These are phyloP conservation scores for Nitzschia sp. DNA, from an alignment of 108 stramenopile species.

Conservation along the genomic window DNA sequence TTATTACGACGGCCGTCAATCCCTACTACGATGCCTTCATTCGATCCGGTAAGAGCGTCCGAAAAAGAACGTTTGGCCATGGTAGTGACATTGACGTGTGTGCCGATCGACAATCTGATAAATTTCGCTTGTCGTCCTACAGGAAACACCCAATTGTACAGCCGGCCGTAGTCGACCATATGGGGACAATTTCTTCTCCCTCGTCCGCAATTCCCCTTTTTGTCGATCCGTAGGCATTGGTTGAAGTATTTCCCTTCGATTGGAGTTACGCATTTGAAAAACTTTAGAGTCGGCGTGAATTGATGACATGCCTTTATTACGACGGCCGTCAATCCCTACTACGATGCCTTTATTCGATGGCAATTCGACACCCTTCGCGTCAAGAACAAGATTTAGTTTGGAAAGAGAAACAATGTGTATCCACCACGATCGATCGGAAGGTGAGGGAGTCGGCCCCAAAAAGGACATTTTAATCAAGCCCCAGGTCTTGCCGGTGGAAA, in stretches of 20 bases:
- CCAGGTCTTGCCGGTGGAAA: slow-evolving; percentile 83
- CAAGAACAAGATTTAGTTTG: slow-evolving; percentile 87
- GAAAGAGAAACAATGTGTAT: slow-evolving; percentile 96
- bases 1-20: no score
- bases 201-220: no score
- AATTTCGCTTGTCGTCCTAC: no score
- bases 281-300: slow-evolving; percentile 92
- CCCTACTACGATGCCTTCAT: no score
- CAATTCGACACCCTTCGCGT: slow-evolving; percentile 90
- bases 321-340: slow-evolving; percentile 95
- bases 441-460: slow-evolving; percentile 97
- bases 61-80: no score
- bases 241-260: slow-evolving; percentile 95
- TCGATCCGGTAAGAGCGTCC: no score
- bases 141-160: no score
- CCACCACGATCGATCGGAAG: slow-evolving; percentile 97
- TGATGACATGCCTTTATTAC: slow-evolving; percentile 98
- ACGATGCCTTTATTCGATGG: slow-evolving; percentile 97
- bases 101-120: no score
- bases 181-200: no score
- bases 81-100: no score
- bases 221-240: no score
- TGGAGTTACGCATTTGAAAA: slow-evolving; percentile 88
- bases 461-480: slow-evolving; percentile 98
- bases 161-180: no score